Evolutionary conservation across 2,329 filamentous ascomycete species (phyloP).

Genomic region (Meredithiella fracta): DNA sequence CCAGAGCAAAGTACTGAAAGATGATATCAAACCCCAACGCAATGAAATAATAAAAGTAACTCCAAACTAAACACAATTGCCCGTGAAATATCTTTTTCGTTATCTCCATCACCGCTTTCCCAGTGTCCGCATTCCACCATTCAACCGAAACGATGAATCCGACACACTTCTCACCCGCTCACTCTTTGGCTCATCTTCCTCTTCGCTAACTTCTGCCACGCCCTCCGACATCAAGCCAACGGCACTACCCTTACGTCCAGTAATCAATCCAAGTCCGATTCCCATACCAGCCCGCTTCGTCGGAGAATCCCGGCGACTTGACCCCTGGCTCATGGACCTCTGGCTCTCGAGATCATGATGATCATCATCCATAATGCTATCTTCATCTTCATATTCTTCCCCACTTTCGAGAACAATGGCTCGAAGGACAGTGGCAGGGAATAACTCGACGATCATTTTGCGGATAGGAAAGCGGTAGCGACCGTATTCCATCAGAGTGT

Average conservation of each 20-base stretch:
- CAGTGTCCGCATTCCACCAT: slow-evolving; percentile 1
- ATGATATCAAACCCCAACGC: neutral
- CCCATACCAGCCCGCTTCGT: slow-evolving; percentile 3
- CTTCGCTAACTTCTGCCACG: slow-evolving; percentile 16
- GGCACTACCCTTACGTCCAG: slow-evolving; percentile 8
- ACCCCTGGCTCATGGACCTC: neutral
- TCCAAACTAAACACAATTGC: neutral
- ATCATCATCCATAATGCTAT: slow-evolving; percentile 31
- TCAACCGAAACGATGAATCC: slow-evolving; percentile 21
- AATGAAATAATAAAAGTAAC: slow-evolving; percentile 7
- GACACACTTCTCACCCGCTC: slow-evolving; percentile 41
- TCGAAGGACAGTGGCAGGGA: slow-evolving; percentile 77
- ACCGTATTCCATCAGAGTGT: slow-evolving; percentile 72
- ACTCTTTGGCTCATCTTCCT: slow-evolving; percentile 26
- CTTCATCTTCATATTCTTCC: slow-evolving; percentile 42
- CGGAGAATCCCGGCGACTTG: slow-evolving; percentile 8
- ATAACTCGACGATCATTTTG: slow-evolving; percentile 82
- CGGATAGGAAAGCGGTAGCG: slow-evolving; percentile 78
- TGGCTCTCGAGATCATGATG: slow-evolving; percentile 32
- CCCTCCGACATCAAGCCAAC: slow-evolving; percentile 7
- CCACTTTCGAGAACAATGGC: slow-evolving; percentile 55
- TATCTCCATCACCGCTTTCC: neutral
- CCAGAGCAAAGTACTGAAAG: neutral
- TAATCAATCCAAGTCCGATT: too few species aligned
- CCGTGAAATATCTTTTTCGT: neutral